A percentile compares a stretch with the other conserved stretches of the same genome.
phyloP scores from a whole-genome alignment of 306 rosid genomes.

The Citrullus amarus region DNA sequence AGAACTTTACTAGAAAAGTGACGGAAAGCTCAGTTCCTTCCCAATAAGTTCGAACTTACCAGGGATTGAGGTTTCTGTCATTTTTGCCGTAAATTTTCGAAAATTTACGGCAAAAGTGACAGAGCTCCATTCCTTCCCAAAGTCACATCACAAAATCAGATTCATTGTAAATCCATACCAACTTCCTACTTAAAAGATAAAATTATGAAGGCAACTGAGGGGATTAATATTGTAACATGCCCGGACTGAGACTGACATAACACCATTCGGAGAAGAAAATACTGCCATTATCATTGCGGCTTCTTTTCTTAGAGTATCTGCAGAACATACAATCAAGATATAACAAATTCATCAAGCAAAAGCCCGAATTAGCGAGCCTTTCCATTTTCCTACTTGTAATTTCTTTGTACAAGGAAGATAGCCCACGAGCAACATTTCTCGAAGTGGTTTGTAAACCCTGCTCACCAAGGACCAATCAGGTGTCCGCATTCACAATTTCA shows the following conservation, averaged over 20 bases:
- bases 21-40: too few relatives aligned
- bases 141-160: slow-evolving; percentile 4
- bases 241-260: slow-evolving; percentile 98
- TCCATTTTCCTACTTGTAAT: slow-evolving; percentile 56
- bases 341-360: slow-evolving; percentile 18
- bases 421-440: slow-evolving; percentile 87
- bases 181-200: neutral
- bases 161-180: neutral
- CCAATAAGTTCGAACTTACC: too few relatives aligned
- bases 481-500: slow-evolving; percentile 95
- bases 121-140: too few relatives aligned
- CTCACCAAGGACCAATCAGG: slow-evolving; percentile 93
- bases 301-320: slow-evolving; percentile 92
- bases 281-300: slow-evolving; percentile 90
- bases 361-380: slow-evolving; percentile 10
- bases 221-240: slow-evolving; percentile 20
- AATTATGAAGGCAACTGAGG: neutral
- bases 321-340: slow-evolving; percentile 19
- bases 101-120: too few relatives aligned
- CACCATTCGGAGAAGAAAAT: slow-evolving; percentile 96
- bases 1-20: too few relatives aligned
- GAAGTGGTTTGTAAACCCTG: slow-evolving; percentile 78
- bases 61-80: too few relatives aligned
- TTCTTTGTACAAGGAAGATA: slow-evolving; percentile 83
- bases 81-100: too few relatives aligned